These are phyloP conservation scores for Globisporangium carolinianum DNA, from an alignment of 352 stramenopile species.

Conservation along the genomic window DNA sequence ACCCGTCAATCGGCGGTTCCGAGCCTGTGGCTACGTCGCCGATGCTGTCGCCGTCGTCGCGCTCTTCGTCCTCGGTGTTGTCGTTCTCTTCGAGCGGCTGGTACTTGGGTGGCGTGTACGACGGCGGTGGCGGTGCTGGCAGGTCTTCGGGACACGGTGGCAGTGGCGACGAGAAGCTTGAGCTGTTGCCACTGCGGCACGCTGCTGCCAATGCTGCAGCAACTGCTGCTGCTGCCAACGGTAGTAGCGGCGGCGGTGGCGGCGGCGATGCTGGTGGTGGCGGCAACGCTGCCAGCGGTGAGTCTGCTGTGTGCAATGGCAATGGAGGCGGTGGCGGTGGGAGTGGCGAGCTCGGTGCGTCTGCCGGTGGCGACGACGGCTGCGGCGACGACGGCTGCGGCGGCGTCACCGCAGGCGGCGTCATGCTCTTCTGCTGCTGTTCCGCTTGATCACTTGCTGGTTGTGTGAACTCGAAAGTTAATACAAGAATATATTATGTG, in stretches of 20 bases:
- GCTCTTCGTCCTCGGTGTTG: slow-evolving; percentile 29
- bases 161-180: slow-evolving; percentile 67
- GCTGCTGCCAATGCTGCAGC: background rate
- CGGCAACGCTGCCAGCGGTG: slow-evolving; percentile 1
- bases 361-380: background rate
- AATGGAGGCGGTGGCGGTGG: slow-evolving; percentile 1
- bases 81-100: slow-evolving; percentile 49
- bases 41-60: slow-evolving; percentile 33
- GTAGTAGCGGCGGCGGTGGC: slow-evolving; percentile 2
- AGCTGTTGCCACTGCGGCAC: slow-evolving; percentile 26
- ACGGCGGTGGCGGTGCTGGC: slow-evolving; percentile 46
- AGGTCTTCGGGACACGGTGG: slow-evolving; percentile 67
- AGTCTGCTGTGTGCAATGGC: background rate
- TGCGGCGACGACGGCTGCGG: background rate
- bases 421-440: no score
- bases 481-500: no score
- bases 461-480: no score
- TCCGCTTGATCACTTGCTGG: no score
- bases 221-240: background rate
- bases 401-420: no score
- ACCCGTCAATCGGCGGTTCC: slow-evolving; percentile 17
- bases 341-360: background rate
- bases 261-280: slow-evolving; percentile 5
- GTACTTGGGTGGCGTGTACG: slow-evolving; percentile 64
- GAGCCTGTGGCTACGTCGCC: slow-evolving; percentile 22